Evolutionary conservation across 1,139 yeast genomes (phyloP).

Genomic region (Candida sp.): DNA sequence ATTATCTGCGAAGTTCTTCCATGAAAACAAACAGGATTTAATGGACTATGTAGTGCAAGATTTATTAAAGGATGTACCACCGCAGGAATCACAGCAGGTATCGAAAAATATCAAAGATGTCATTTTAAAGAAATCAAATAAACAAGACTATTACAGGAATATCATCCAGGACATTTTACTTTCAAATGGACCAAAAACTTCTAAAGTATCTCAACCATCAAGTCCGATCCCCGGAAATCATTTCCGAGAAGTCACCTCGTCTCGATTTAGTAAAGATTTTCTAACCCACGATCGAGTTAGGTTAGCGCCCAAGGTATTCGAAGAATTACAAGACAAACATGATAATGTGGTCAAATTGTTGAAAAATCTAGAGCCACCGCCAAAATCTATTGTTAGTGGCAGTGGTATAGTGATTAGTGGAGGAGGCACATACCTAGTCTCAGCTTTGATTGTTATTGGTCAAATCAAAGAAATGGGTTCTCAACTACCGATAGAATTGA

Average conservation of each 20-base stretch:
- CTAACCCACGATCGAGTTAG: conserved; percentile 18
- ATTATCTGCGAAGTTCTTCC: conserved; percentile 18
- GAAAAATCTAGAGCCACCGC: conserved; percentile 22
- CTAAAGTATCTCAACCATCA: conserved; percentile 12
- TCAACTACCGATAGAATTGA: conserved; percentile 31
- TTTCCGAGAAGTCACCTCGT: conserved; percentile 11
- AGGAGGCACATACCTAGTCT: conserved; percentile 25
- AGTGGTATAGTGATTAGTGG: conserved; percentile 35
- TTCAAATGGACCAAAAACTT: conserved; percentile 16
- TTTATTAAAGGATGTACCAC: conserved; percentile 12
- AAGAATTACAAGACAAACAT: conserved; percentile 21
- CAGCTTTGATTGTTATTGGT: conserved; percentile 26
- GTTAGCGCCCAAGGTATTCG: conserved; percentile 12
- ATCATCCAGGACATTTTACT: conserved; percentile 15
- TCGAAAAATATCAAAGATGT: conserved; percentile 6
- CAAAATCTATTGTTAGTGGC: conserved; percentile 22
- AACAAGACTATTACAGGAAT: conserved; percentile 9
- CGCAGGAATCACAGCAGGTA: conserved; percentile 3
- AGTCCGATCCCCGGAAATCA: conserved; percentile 15
- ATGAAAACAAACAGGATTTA: conserved; percentile 13
- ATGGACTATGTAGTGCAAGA: conserved; percentile 16
- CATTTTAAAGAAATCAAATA: conserved; percentile 12
- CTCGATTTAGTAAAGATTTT: conserved; percentile 12
- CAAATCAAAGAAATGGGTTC: conserved; percentile 34
- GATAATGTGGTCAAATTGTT: conserved; percentile 20